These are phyloP conservation scores for Leccinum incarnatum DNA, from an alignment of 768 basidiomycete species.

Conservation along the genomic window DNA sequence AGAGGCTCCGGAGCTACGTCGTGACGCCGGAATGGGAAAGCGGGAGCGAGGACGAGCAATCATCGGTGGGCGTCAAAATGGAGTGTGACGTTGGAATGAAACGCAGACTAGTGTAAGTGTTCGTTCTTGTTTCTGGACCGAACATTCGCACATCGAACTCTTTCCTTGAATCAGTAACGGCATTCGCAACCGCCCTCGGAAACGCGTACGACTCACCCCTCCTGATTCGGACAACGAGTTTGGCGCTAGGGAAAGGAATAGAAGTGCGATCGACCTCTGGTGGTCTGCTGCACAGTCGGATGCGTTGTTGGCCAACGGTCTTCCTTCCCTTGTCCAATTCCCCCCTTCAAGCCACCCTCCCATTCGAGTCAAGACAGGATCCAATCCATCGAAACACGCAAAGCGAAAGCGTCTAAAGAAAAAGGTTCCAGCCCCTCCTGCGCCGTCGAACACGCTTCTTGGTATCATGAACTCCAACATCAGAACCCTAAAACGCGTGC, in stretches of 20 bases:
- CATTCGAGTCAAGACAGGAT: conserved; percentile 11
- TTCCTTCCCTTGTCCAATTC: conserved; percentile 49
- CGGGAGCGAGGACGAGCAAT: conserved; percentile 35
- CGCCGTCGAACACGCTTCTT: conserved; percentile 50
- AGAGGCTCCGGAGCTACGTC: conserved; percentile 21
- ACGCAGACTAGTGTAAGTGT: conserved; percentile 44
- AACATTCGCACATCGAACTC: background rate
- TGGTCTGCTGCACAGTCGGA: conserved; percentile 71
- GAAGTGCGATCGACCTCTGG: conserved; percentile 58
- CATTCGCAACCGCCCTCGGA: conserved; percentile 48
- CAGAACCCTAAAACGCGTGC: conserved; percentile 66
- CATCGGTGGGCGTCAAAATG: conserved; percentile 14
- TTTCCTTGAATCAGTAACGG: conserved; percentile 19
- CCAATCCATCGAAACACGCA: conserved; percentile 6
- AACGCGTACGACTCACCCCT: conserved; percentile 54
- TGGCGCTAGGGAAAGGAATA: conserved; percentile 31
- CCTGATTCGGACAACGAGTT: conserved; percentile 37
- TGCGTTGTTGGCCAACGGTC: conserved; percentile 57
- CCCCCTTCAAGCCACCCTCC: conserved; percentile 14
- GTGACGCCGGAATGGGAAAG: conserved; percentile 32
- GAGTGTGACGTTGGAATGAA: conserved; percentile 53
- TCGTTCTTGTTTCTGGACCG: background rate
- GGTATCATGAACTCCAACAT: conserved; percentile 74
- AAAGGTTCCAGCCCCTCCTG: conserved; percentile 10
- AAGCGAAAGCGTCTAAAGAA: conserved; percentile 29